A percentile compares a stretch with the other conserved stretches of the same genome.
Evolutionary conservation across 1,284 basidiomycete species (phyloP).

Genomic region (Ganoderma multipileum): DNA sequence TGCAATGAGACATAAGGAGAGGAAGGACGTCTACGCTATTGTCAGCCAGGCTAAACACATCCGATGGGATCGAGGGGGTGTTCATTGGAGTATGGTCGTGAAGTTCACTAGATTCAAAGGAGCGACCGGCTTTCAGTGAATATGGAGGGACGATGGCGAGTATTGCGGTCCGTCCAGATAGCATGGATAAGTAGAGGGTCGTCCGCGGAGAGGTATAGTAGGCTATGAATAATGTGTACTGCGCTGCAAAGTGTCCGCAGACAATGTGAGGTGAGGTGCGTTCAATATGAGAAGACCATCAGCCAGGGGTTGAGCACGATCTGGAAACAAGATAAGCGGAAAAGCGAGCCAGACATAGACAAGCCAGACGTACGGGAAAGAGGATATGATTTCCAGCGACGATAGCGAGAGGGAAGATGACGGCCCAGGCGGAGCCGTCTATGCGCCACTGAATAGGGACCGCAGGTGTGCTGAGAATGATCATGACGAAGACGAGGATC

Average conservation of each 20-base stretch:
- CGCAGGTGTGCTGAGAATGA: constrained; percentile 47
- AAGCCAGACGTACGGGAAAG: constrained; percentile 44
- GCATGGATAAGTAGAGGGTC: not conserved
- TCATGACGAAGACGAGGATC: constrained; percentile 48
- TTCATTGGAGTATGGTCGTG: not conserved
- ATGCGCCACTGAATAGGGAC: constrained; percentile 55
- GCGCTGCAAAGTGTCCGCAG: not conserved
- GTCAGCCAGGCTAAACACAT: not conserved
- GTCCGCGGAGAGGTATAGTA: constrained; percentile 19
- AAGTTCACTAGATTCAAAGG: not conserved
- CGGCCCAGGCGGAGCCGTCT: constrained; percentile 47
- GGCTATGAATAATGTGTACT: constrained; percentile 7
- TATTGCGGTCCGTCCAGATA: not conserved
- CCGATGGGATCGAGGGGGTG: too few species aligned
- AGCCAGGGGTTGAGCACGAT: constrained; percentile 57
- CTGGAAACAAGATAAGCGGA: constrained; percentile 29
- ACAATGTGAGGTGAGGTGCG: constrained; percentile 10
- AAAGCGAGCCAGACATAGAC: not conserved
- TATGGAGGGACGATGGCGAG: not conserved
- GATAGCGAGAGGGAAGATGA: constrained; percentile 52
- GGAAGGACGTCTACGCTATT: not conserved
- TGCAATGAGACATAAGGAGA: not conserved
- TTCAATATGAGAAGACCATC: constrained; percentile 57
- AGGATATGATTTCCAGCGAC: constrained; percentile 49
- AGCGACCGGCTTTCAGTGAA: not conserved